These are phyloP conservation scores for Trichoderma endophyticum DNA, from an alignment of 2,329 filamentous ascomycete genomes.

Conservation along the genomic window DNA sequence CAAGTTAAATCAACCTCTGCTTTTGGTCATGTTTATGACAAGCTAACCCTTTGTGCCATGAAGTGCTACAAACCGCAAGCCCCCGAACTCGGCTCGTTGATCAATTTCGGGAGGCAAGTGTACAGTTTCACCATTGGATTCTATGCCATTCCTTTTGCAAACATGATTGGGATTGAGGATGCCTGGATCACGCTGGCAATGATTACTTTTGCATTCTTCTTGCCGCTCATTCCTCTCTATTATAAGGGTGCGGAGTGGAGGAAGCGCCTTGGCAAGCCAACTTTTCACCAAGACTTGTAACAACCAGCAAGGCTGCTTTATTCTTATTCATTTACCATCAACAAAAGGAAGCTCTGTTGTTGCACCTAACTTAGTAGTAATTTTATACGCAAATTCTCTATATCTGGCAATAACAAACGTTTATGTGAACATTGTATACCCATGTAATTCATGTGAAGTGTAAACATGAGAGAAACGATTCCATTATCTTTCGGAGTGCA, in stretches of 20 bases:
- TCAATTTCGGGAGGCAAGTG: conserved; percentile 3
- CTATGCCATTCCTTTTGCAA: neutral
- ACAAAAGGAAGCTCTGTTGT: neutral
- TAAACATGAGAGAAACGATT: neutral
- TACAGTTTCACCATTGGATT: conserved; percentile 13
- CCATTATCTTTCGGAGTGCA: neutral
- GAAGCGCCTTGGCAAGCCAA: conserved; percentile 4
- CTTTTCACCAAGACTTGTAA: conserved; percentile 6
- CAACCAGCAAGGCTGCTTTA: neutral
- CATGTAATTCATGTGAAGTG: neutral
- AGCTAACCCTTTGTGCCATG: neutral
- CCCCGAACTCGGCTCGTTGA: conserved; percentile 1
- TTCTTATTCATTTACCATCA: neutral
- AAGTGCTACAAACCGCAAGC: conserved; percentile 13
- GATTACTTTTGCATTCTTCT: neutral
- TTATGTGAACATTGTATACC: neutral
- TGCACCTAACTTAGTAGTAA: neutral
- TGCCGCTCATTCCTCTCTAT: conserved; percentile 3
- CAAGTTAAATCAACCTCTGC: neutral
- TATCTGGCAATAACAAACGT: neutral
- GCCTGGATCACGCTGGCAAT: conserved; percentile 9
- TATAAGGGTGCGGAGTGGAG: conserved; percentile 3
- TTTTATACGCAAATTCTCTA: neutral
- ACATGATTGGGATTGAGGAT: neutral
- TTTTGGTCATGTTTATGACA: neutral